Conservation (phyloP, 2,329 filamentous ascomycete species). For the Colletotrichum salicis region DNA sequence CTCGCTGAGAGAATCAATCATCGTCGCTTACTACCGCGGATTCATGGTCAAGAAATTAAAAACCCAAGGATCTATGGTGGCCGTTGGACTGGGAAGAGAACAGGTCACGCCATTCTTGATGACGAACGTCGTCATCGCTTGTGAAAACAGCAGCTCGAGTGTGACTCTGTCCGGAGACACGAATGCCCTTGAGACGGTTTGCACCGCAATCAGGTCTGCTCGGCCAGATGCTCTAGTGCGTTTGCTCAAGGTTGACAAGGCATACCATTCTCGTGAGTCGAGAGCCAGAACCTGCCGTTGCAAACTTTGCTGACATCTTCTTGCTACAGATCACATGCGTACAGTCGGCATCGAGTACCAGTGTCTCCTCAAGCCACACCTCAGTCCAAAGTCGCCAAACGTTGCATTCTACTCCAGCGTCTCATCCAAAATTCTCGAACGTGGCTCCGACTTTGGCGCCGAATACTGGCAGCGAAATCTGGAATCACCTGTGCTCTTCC, state of each 20-base stretch:
- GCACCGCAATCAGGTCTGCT: constrained; percentile 41
- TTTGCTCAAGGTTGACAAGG: constrained; percentile 16
- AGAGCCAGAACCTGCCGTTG: background rate
- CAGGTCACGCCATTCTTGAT: constrained; percentile 4
- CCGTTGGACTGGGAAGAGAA: constrained; percentile 42
- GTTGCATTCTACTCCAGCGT: constrained; percentile 28
- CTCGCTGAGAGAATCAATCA: constrained; percentile 43
- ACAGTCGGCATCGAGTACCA: constrained; percentile 23
- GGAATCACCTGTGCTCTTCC: constrained; percentile 34
- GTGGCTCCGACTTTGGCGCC: constrained; percentile 10
- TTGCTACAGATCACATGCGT: constrained; percentile 29
- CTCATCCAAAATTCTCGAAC: background rate
- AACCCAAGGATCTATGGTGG: constrained; percentile 47
- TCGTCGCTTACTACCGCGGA: constrained; percentile 50
- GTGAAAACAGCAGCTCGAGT: constrained; percentile 38
- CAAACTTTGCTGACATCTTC: background rate
- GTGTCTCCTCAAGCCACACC: background rate
- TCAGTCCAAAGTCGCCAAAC: background rate
- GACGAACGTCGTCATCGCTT: constrained; percentile 21
- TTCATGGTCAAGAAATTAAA: constrained; percentile 28
- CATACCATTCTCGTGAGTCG: constrained; percentile 17
- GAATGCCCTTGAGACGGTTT: constrained; percentile 37
- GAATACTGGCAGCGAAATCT: constrained; percentile 36
- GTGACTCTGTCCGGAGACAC: constrained; percentile 42
- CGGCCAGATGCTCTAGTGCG: constrained; percentile 1